A percentile compares a stretch with the other conserved stretches of the same genome.
phyloP scores from a whole-genome alignment of 805 yeast species.

The Lipomyces sp. region DNA sequence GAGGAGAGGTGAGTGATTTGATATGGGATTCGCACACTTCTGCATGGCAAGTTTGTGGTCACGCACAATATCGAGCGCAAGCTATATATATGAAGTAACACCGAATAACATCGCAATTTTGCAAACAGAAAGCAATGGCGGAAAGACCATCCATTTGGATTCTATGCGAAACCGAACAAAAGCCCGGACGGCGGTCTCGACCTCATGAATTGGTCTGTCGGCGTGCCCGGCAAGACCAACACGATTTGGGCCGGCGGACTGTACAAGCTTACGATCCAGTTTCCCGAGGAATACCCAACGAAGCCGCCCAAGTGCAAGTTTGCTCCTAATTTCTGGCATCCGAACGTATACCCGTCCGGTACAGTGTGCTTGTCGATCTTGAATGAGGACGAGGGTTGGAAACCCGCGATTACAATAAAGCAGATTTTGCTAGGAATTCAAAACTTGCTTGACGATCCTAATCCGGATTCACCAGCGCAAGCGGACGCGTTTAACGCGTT shows the following conservation, averaged over 20 bases:
- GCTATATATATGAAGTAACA: not conserved
- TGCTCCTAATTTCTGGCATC: constrained; percentile 91
- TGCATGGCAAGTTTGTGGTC: not conserved
- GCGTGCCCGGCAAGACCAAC: constrained; percentile 89
- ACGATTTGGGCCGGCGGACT: constrained; percentile 92
- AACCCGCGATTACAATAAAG: constrained; percentile 87
- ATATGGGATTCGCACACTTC: too few relatives aligned
- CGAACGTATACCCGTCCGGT: constrained; percentile 97
- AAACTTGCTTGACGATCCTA: constrained; percentile 85
- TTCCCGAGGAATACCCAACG: constrained; percentile 90
- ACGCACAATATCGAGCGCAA: not conserved
- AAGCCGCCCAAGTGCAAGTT: constrained; percentile 95
- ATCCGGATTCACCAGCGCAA: constrained; percentile 96
- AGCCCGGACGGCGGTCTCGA: constrained; percentile 82
- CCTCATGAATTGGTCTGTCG: constrained; percentile 88
- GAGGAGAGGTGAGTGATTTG: constrained; percentile 67
- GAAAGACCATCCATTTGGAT: constrained; percentile 97
- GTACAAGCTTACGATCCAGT: constrained; percentile 78
- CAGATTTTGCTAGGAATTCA: constrained; percentile 92
- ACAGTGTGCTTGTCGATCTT: constrained; percentile 90
- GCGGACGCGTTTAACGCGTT: constrained; percentile 90
- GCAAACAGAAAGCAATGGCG: constrained; percentile 87
- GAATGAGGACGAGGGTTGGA: constrained; percentile 97
- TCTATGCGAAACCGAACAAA: constrained; percentile 87
- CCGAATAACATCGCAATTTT: not conserved